Conservation (phyloP, 176 grass and related monocot species). For the Lolium multiflorum region DNA sequence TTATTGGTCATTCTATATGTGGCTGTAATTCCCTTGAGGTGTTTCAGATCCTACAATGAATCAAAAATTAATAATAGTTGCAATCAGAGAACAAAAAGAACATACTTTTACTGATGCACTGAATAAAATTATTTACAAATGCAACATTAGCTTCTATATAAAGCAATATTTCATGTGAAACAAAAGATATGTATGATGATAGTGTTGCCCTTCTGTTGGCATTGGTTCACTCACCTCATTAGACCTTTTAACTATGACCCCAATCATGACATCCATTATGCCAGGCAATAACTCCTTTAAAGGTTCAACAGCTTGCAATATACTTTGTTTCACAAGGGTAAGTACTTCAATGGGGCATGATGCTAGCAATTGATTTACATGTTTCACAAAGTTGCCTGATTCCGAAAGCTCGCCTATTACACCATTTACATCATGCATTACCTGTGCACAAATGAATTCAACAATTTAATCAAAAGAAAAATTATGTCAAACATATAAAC, state of each 20-base stretch:
- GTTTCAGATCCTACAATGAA: constrained; percentile 79
- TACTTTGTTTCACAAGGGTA: constrained; percentile 83
- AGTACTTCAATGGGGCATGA: constrained; percentile 78
- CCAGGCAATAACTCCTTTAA: constrained; percentile 72
- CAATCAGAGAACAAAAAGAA: constrained; percentile 24
- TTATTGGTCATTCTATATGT: constrained; percentile 98
- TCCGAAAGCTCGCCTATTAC: constrained; percentile 74
- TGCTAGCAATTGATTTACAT: constrained; percentile 65
- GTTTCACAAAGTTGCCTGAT: constrained; percentile 62
- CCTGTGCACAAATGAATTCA: constrained; percentile 55
- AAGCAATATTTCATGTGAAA: constrained; percentile 1
- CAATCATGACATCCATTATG: constrained; percentile 88
- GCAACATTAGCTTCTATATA: not conserved
- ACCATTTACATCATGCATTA: constrained; percentile 79
- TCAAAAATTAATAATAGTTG: constrained; percentile 10
- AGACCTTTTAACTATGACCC: constrained; percentile 86
- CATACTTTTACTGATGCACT: not conserved
- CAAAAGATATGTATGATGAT: not conserved
- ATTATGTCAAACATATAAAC: not conserved
- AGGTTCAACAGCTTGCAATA: constrained; percentile 74
- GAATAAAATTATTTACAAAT: not conserved
- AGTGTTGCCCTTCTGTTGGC: not conserved
- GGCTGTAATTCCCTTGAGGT: constrained; percentile 93
- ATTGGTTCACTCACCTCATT: constrained; percentile 67
- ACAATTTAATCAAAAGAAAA: constrained; percentile 37